phyloP scores from a whole-genome alignment of 108 stramenopile species.

The Phaeodactylum tricornutum region DNA sequence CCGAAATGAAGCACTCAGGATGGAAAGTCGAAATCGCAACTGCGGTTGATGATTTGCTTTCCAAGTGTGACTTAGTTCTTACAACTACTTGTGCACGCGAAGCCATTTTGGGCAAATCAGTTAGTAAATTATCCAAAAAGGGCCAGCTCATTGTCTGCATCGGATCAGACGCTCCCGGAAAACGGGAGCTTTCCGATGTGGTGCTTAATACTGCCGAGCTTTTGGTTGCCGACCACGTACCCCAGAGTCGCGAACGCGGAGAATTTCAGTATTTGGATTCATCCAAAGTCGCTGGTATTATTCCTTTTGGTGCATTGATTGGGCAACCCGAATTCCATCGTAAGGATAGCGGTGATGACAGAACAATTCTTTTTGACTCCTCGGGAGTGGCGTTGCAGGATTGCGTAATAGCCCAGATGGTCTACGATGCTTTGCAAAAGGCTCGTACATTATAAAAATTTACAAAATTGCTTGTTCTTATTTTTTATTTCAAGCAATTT shows the following conservation, averaged over 20 bases:
- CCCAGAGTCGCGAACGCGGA: slow-evolving; percentile 41
- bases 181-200: slow-evolving; percentile 34
- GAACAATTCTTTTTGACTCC: slow-evolving; percentile 59
- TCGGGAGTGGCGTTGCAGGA: slow-evolving; percentile 69
- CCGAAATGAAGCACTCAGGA: slow-evolving; percentile 42
- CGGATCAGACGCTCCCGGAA: slow-evolving; percentile 64
- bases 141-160: slow-evolving; percentile 53
- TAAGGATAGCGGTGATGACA: slow-evolving; percentile 12
- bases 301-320: slow-evolving; percentile 40
- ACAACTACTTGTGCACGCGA: slow-evolving; percentile 57
- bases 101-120: slow-evolving; percentile 21
- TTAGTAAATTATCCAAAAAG: not conserved
- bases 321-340: slow-evolving; percentile 17
- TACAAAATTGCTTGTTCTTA: too few relatives aligned
- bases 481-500: too few relatives aligned
- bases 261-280: slow-evolving; percentile 38
- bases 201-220: slow-evolving; percentile 38
- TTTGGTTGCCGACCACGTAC: slow-evolving; percentile 42
- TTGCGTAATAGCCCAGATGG: slow-evolving; percentile 50
- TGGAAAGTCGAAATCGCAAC: slow-evolving; percentile 26
- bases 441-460: too few relatives aligned
- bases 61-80: slow-evolving; percentile 39
- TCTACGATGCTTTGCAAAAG: too few relatives aligned
- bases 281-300: slow-evolving; percentile 15
- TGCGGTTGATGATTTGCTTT: slow-evolving; percentile 26